Percentiles rank a stretch among this genome's conserved stretches.
These are phyloP conservation scores for Hypoxylon crocopeplum DNA, from an alignment of 495 filamentous ascomycete genomes.

Conservation along the genomic window DNA sequence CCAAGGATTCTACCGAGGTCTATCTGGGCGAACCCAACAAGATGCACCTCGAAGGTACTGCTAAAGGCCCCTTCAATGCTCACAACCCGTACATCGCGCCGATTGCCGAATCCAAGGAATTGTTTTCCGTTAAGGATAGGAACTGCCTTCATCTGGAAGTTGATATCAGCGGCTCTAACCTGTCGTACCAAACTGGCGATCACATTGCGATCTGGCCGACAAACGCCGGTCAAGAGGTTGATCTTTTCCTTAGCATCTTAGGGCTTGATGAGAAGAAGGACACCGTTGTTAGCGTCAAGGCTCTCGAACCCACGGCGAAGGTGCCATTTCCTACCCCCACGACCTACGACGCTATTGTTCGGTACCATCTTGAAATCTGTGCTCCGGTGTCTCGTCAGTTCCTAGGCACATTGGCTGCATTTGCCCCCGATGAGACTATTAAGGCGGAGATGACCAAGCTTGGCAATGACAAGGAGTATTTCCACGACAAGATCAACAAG, in stretches of 20 bases:
- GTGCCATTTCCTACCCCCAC: slow-evolving; percentile 97
- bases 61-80: slow-evolving; percentile 92
- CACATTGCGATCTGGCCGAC: slow-evolving; percentile 98
- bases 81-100: slow-evolving; percentile 98
- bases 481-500: slow-evolving; percentile 83
- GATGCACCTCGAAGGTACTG: slow-evolving; percentile 83
- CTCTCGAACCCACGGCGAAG: slow-evolving; percentile 93
- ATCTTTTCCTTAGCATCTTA: slow-evolving; percentile 83
- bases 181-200: slow-evolving; percentile 94
- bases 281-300: slow-evolving; percentile 87
- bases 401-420: slow-evolving; percentile 82
- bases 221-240: slow-evolving; percentile 90
- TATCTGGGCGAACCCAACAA: slow-evolving; percentile 98
- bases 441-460: slow-evolving; percentile 89
- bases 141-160: slow-evolving; percentile 99
- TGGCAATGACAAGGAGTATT: slow-evolving; percentile 94
- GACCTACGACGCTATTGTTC: slow-evolving; percentile 90
- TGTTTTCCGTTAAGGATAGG: slow-evolving; percentile 89
- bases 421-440: slow-evolving; percentile 82
- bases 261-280: slow-evolving; percentile 78
- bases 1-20: slow-evolving; percentile 80
- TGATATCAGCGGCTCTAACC: slow-evolving; percentile 82
- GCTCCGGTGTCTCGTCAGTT: slow-evolving; percentile 97
- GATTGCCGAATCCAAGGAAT: slow-evolving; percentile 85
- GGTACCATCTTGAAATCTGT: slow-evolving; percentile 98